Conservation (phyloP, 2,329 filamentous ascomycete species). For the Colletotrichum australisinense region DNA sequence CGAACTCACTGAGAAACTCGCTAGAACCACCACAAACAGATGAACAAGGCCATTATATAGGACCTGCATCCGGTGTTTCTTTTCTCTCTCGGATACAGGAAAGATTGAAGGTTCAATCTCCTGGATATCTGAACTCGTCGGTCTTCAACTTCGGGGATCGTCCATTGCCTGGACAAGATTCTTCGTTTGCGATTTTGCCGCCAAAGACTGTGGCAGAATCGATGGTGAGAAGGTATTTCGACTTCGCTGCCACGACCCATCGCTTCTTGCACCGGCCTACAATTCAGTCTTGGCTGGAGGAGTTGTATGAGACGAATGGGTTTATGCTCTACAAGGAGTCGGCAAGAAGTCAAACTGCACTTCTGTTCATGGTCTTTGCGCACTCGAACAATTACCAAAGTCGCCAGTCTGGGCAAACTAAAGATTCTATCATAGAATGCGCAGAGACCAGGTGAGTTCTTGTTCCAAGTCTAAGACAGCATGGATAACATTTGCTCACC, state of each 20-base stretch:
- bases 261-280: conserved; percentile 64
- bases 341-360: conserved; percentile 49
- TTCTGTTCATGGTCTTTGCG: conserved; percentile 63
- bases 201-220: conserved; percentile 47
- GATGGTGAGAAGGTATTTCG: conserved; percentile 63
- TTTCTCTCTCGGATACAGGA: conserved; percentile 42
- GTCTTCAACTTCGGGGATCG: conserved; percentile 63
- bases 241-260: conserved; percentile 67
- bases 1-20: conserved; percentile 29
- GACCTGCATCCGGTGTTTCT: conserved; percentile 44
- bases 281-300: conserved; percentile 57
- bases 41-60: conserved; percentile 45
- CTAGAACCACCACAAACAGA: conserved; percentile 44
- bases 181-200: conserved; percentile 52
- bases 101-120: conserved; percentile 55
- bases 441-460: too few species aligned
- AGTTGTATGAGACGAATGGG: conserved; percentile 50
- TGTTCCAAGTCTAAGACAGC: background rate
- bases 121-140: conserved; percentile 51
- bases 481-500: background rate
- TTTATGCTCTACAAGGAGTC: conserved; percentile 40
- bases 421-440: background rate
- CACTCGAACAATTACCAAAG: conserved; percentile 57
- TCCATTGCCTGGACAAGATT: conserved; percentile 53
- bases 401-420: conserved; percentile 5